phyloP scores from a whole-genome alignment of 2,329 filamentous ascomycete genomes.

The Diplodia seriata region DNA sequence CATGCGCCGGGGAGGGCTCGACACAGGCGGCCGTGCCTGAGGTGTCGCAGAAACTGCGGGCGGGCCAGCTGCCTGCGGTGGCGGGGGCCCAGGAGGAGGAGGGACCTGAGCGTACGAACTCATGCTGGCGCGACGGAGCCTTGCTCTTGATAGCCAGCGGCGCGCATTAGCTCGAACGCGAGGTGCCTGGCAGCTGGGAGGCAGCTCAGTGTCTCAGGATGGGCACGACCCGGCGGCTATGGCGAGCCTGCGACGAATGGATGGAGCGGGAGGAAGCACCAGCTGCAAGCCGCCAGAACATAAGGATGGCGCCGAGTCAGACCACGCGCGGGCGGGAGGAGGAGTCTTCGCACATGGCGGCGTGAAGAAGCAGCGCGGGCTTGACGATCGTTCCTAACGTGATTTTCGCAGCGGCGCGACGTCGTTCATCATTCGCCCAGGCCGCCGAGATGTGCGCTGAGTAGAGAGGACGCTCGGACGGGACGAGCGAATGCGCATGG shows the following conservation, averaged over 20 bases:
- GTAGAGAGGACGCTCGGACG: slow-evolving; percentile 23
- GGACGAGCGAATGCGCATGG: slow-evolving; percentile 28
- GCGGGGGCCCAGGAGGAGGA: slow-evolving; percentile 30
- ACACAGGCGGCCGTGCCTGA: slow-evolving; percentile 21
- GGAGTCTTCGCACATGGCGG: neutral
- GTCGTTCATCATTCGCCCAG: slow-evolving; percentile 29
- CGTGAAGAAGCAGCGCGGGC: slow-evolving; percentile 4
- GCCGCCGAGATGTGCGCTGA: slow-evolving; percentile 21
- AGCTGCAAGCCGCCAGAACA: slow-evolving; percentile 20
- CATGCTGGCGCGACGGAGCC: slow-evolving; percentile 30
- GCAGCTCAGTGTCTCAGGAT: slow-evolving; percentile 18
- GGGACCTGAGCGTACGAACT: slow-evolving; percentile 24
- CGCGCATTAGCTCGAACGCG: slow-evolving; percentile 19
- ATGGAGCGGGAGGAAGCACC: slow-evolving; percentile 12
- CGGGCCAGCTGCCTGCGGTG: slow-evolving; percentile 25
- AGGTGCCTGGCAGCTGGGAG: slow-evolving; percentile 19
- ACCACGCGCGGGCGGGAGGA: slow-evolving; percentile 17
- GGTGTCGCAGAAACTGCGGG: slow-evolving; percentile 26
- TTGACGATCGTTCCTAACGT: slow-evolving; percentile 27
- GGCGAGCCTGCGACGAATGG: slow-evolving; percentile 15
- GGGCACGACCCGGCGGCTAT: slow-evolving; percentile 14
- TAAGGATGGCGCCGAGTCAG: slow-evolving; percentile 21
- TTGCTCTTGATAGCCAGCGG: slow-evolving; percentile 24
- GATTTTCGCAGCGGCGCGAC: slow-evolving; percentile 15
- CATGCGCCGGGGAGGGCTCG: slow-evolving; percentile 43